These are phyloP conservation scores for Cyclanthera cordifolia DNA, from an alignment of 306 rosid genomes.

Conservation along the genomic window DNA sequence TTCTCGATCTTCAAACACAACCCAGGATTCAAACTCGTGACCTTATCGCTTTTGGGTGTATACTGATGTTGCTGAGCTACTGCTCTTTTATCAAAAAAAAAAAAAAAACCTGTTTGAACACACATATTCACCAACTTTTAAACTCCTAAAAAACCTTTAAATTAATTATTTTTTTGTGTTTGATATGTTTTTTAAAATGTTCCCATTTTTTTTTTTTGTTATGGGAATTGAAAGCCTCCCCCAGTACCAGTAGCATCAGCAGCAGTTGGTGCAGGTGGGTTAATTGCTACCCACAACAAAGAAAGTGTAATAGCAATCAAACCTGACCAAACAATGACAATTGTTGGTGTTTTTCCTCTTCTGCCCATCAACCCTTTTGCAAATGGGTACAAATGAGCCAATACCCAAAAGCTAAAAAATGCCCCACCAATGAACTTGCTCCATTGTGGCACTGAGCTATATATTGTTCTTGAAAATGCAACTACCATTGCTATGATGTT, in stretches of 20 bases:
- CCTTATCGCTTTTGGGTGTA: too few relatives aligned
- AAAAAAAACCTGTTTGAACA: neutral
- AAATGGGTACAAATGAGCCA: constrained; percentile 48
- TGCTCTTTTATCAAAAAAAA: too few relatives aligned
- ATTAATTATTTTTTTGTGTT: neutral
- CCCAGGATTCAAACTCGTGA: too few relatives aligned
- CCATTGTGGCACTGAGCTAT: constrained; percentile 30
- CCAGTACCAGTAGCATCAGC: neutral
- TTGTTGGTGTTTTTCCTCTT: constrained; percentile 42
- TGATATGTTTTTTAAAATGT: neutral
- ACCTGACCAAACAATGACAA: constrained; percentile 47
- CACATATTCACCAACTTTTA: neutral
- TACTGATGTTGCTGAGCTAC: too few relatives aligned
- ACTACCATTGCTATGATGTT: constrained; percentile 35
- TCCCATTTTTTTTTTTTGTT: neutral
- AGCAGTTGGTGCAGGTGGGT: constrained; percentile 16
- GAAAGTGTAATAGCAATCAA: constrained; percentile 45
- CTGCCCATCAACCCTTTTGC: constrained; percentile 51
- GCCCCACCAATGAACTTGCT: constrained; percentile 36
- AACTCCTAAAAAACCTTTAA: neutral
- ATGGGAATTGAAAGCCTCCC: constrained; percentile 30
- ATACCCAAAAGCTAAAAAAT: constrained; percentile 44
- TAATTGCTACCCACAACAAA: constrained; percentile 36
- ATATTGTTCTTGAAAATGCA: constrained; percentile 35
- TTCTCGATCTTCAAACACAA: neutral